phyloP scores from a whole-genome alignment of 2,329 filamentous ascomycete species.

The Aspergillus pseudoviridinutans region DNA sequence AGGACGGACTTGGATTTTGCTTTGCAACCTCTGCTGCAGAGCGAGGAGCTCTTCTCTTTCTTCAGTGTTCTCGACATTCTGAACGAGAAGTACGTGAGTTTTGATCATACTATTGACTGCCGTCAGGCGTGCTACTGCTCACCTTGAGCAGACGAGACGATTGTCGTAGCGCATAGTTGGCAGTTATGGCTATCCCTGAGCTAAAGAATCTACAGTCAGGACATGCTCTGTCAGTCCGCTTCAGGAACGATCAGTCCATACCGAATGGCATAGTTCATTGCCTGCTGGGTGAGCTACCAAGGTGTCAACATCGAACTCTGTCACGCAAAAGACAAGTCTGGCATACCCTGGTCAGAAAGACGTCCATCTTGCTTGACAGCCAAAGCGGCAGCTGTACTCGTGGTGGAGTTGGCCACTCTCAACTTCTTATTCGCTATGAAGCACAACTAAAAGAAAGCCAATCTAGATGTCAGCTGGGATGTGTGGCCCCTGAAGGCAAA shows the following conservation, averaged over 20 bases:
- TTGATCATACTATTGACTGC: not conserved
- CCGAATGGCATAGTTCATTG: constrained; percentile 87
- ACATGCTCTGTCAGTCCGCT: not conserved
- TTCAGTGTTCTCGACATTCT: constrained; percentile 64
- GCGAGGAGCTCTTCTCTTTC: constrained; percentile 66
- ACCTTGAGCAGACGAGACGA: constrained; percentile 72
- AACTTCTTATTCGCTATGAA: not conserved
- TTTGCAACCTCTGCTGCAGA: constrained; percentile 71
- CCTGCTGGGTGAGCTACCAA: constrained; percentile 64
- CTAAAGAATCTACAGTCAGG: constrained; percentile 26
- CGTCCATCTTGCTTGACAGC: constrained; percentile 60
- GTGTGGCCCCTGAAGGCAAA: not conserved
- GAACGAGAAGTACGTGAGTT: constrained; percentile 2
- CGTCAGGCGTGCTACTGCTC: constrained; percentile 4
- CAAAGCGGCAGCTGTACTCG: not conserved
- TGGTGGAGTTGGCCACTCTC: not conserved
- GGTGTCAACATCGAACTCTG: constrained; percentile 19
- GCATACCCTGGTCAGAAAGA: constrained; percentile 57
- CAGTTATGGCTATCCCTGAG: constrained; percentile 80
- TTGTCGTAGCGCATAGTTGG: constrained; percentile 78
- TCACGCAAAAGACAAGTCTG: not conserved
- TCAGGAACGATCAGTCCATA: constrained; percentile 12
- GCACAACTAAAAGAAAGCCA: not conserved
- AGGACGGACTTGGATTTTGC: constrained; percentile 70
- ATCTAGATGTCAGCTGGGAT: not conserved